These are phyloP conservation scores for Paratinospora sagittata DNA, from an alignment of 164 flowering plant genomes.

Conservation along the genomic window DNA sequence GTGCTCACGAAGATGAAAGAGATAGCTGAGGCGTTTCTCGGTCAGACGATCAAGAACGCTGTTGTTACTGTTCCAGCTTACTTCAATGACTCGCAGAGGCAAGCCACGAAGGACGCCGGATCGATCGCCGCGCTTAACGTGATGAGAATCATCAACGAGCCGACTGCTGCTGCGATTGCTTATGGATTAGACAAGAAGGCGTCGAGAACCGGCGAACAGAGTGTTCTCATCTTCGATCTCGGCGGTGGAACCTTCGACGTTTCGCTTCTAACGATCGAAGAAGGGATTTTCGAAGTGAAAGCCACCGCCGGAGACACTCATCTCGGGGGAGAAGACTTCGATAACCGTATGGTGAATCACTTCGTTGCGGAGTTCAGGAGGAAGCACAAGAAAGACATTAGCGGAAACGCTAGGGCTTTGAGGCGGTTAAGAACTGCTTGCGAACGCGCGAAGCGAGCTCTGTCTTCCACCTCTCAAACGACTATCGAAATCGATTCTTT, in stretches of 20 bases:
- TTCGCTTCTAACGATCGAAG: constrained; percentile 6
- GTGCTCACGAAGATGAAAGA: constrained; percentile 7
- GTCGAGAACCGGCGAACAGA: constrained; percentile 3
- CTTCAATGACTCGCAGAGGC: constrained; percentile 4
- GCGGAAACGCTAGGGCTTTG: constrained; percentile 9
- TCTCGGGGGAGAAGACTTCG: constrained; percentile 8
- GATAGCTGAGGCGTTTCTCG: constrained; percentile 9
- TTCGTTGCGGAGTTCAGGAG: constrained; percentile 7
- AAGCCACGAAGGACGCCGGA: constrained; percentile 8
- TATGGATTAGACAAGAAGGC: constrained; percentile 9
- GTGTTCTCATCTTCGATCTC: constrained; percentile 8
- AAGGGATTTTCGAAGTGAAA: constrained; percentile 10
- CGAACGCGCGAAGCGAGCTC: constrained; percentile 3
- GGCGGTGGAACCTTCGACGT: constrained; percentile 11
- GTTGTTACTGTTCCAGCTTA: constrained; percentile 10
- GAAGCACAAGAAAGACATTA: constrained; percentile 11
- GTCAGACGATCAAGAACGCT: constrained; percentile 1
- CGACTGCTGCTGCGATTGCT: constrained; percentile 10
- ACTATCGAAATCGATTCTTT: constrained; percentile 10
- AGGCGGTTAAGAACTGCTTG: constrained; percentile 3
- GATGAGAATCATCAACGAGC: constrained; percentile 10
- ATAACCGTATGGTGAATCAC: constrained; percentile 6
- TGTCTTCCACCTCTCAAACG: constrained; percentile 3
- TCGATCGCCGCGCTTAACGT: constrained; percentile 6
- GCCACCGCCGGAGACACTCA: constrained; percentile 11